phyloP scores from a whole-genome alignment of 495 filamentous ascomycete genomes.

The Viridothelium virens region DNA sequence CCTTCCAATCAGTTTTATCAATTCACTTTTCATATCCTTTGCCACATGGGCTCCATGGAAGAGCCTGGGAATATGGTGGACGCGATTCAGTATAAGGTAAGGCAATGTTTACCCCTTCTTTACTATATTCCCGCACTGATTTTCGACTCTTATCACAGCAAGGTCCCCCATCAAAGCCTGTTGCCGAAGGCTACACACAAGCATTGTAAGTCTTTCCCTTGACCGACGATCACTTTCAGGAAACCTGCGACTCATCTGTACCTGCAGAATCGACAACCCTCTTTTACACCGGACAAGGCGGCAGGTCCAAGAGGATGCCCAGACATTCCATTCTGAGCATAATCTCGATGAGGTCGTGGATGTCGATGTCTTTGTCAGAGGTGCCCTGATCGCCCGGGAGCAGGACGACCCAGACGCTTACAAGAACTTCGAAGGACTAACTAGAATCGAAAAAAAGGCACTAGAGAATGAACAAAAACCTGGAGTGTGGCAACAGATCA shows the following conservation, averaged over 20 bases:
- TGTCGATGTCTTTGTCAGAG: conserved; percentile 11
- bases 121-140: not conserved
- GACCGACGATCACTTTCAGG: not conserved
- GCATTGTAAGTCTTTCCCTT: not conserved
- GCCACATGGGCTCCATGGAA: not conserved
- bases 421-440: conserved; percentile 15
- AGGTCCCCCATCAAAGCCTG: not conserved
- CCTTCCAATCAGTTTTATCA: not conserved
- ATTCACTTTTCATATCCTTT: not conserved
- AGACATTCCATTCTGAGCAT: conserved; percentile 11
- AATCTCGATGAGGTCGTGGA: conserved; percentile 14
- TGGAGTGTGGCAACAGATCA: conserved; percentile 49
- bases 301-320: conserved; percentile 8
- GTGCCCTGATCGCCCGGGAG: conserved; percentile 2
- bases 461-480: conserved; percentile 50
- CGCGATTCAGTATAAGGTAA: not conserved
- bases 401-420: conserved; percentile 17
- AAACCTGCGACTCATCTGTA: not conserved
- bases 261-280: conserved; percentile 13
- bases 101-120: not conserved
- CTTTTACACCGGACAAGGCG: conserved; percentile 14
- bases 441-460: conserved; percentile 40
- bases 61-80: not conserved
- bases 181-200: not conserved
- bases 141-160: not conserved